These are phyloP conservation scores for Aeschynomene evenia DNA, from an alignment of 306 rosid genomes.

Conservation along the genomic window DNA sequence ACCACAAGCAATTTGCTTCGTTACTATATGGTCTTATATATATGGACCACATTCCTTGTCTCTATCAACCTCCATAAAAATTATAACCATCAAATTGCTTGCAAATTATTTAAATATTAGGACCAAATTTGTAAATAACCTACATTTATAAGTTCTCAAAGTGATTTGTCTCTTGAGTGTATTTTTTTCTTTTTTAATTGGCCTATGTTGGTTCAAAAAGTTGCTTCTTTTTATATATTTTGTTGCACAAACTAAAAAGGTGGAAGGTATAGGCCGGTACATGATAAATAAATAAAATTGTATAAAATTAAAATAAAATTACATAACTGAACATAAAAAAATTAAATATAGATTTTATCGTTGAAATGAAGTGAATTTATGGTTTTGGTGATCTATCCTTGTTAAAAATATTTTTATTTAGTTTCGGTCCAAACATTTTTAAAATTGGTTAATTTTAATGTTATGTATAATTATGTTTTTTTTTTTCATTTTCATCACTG, in stretches of 20 bases:
- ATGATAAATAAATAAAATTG: neutral
- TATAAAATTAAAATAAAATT: neutral
- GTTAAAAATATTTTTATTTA: too few relatives aligned
- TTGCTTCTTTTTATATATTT: neutral
- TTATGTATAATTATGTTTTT: too few relatives aligned
- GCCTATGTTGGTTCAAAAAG: neutral
- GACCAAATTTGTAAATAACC: conserved; percentile 19
- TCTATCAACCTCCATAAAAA: conserved; percentile 16
- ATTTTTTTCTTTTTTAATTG: neutral
- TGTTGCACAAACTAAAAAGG: neutral
- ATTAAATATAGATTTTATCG: too few relatives aligned
- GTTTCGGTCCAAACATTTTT: too few relatives aligned
- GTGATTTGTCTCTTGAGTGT: neutral
- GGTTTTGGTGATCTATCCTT: too few relatives aligned
- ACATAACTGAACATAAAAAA: neutral
- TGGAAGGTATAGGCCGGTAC: neutral
- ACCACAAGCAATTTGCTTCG: conserved; percentile 7
- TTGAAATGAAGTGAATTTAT: too few relatives aligned
- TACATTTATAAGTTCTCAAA: neutral
- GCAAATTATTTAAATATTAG: conserved; percentile 19
- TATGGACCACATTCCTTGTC: conserved; percentile 26
- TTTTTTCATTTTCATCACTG: too few relatives aligned
- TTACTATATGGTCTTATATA: neutral
- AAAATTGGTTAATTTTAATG: too few relatives aligned
- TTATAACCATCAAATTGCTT: neutral